Base-by-base conservation (phyloP, 495 filamentous ascomycete species). In the Penicillium waksmanii region DNA sequence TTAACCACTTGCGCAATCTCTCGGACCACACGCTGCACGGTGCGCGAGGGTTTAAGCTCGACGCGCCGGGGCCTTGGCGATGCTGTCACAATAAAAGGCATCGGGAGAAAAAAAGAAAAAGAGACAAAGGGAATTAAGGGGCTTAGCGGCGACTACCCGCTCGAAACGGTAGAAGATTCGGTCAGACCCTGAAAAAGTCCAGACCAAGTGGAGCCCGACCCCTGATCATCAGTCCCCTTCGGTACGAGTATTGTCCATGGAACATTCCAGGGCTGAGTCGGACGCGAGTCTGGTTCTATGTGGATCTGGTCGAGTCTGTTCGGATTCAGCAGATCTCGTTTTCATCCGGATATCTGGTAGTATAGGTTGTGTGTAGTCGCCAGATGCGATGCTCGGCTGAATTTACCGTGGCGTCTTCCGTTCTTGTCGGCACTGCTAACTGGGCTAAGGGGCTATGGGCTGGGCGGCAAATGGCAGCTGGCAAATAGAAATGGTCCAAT, bases 161-260 rank as follows among this genome's bases (percentile, higher is more conserved):
- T 19, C 31, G 17, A 35, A 36, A 35, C 27, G n/a, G 34, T n/a
- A 36, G 51, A 23, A 52, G 31, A 52, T 12, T 27, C 31, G 51
- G 56, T 61, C 64, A 40, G 64, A 67, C 64, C 64, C 61, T 67
- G 64, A 63, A 66, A 61, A 50, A 51, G 36, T 55, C 57, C 34
- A 35, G 6, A n/a, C 33, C 27, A 40, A 43, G 47, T 57, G 56
- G 56, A 38, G 27, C 49, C 11, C 9, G 40, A 34, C 64, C 64
- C 64, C 64, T 66, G 64, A 66, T 61, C 57, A 57, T 33, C 55
- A 43, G 25, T 58, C 40, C 46, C 59, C 47, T 44, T 44, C 42
- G 23, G 23, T 23, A 23, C 23, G 23, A 23, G 19, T 60, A 56
- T 46, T 38, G 18, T 25, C 19, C 19, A 17, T 44, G n/a, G 42